Evolutionary conservation across 2,329 filamentous ascomycete genomes (phyloP).

Genomic region (Metarhizium album): DNA sequence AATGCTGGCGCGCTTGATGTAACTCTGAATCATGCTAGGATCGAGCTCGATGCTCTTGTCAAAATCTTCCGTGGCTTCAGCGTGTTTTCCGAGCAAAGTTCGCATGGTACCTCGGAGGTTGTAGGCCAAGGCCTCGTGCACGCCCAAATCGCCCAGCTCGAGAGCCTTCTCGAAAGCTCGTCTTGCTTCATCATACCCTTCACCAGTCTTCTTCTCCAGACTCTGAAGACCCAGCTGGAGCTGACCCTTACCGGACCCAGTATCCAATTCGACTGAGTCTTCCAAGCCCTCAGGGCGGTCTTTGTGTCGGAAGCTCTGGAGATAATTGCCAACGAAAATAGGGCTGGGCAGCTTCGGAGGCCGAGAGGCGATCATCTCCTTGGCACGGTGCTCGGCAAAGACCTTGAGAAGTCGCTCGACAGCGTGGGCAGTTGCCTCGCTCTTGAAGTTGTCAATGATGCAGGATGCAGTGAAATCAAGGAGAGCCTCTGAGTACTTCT

Average conservation of each 20-base stretch:
- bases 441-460: conserved; percentile 96
- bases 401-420: conserved; percentile 94
- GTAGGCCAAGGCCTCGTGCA: conserved; percentile 82
- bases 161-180: conserved; percentile 79
- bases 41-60: conserved; percentile 90
- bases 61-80: conserved; percentile 71
- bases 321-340: conserved; percentile 96
- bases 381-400: conserved; percentile 89
- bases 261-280: conserved; percentile 64
- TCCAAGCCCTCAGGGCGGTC: conserved; percentile 71
- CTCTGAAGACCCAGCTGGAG: conserved; percentile 73
- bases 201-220: conserved; percentile 75
- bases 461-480: conserved; percentile 98
- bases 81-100: conserved; percentile 82
- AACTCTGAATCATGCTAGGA: conserved; percentile 82
- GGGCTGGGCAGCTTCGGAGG: conserved; percentile 82
- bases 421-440: conserved; percentile 75
- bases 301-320: conserved; percentile 91
- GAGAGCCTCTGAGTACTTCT: conserved; percentile 84
- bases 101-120: conserved; percentile 96
- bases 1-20: conserved; percentile 98
- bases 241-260: conserved; percentile 74
- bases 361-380: conserved; percentile 79
- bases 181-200: conserved; percentile 84
- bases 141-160: conserved; percentile 66